Conservation (phyloP, 2,329 filamentous ascomycete genomes). For the Hymenoscyphus repandus region DNA sequence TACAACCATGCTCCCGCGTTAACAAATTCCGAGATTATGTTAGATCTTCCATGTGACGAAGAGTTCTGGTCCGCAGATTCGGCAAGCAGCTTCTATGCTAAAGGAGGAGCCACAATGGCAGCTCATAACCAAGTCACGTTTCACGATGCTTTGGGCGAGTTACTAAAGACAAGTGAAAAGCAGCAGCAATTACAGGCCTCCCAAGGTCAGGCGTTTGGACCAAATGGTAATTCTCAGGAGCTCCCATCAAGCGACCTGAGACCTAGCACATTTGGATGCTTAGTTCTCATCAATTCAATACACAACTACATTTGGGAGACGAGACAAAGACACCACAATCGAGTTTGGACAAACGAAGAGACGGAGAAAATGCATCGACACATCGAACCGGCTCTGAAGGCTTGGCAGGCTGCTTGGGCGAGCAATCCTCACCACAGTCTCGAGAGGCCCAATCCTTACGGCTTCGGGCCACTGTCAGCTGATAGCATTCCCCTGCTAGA, state of each 20-base stretch:
- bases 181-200: slow-evolving; percentile 47
- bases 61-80: slow-evolving; percentile 82
- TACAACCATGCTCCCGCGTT: slow-evolving; percentile 90
- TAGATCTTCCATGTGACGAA: slow-evolving; percentile 90
- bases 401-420: slow-evolving; percentile 91
- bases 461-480: slow-evolving; percentile 74
- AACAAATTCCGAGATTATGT: slow-evolving; percentile 86
- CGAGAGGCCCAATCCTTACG: slow-evolving; percentile 79
- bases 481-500: slow-evolving; percentile 89
- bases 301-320: slow-evolving; percentile 99
- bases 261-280: slow-evolving; percentile 86
- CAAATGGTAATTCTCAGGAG: slow-evolving; percentile 42
- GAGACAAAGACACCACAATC: slow-evolving; percentile 79
- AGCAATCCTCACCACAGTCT: slow-evolving; percentile 79
- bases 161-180: slow-evolving; percentile 71
- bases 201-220: slow-evolving; percentile 40
- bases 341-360: slow-evolving; percentile 85
- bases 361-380: slow-evolving; percentile 94
- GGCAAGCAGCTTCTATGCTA: slow-evolving; percentile 72
- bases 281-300: slow-evolving; percentile 86
- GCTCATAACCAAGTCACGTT: slow-evolving; percentile 72
- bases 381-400: slow-evolving; percentile 87
- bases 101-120: slow-evolving; percentile 66
- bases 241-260: slow-evolving; percentile 58
- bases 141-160: slow-evolving; percentile 71